Conservation (phyloP, 768 basidiomycete genomes). For the Leccinellum rugosiceps region DNA sequence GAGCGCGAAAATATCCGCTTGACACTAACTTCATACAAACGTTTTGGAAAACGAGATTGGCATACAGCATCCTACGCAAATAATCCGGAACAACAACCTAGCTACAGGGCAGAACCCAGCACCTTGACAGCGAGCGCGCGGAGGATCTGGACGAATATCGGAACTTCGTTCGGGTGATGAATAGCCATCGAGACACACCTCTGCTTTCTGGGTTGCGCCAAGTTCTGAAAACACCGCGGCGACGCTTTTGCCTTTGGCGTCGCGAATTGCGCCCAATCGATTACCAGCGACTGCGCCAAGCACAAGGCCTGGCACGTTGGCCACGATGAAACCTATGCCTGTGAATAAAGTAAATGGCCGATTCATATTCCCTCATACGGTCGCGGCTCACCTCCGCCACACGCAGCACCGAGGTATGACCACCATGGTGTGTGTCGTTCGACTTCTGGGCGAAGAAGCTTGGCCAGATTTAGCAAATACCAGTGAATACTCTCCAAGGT, state of each 20-base stretch:
- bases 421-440: constrained; percentile 68
- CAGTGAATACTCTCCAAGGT: neutral
- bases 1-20: neutral
- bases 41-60: neutral
- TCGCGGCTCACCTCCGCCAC: constrained; percentile 52
- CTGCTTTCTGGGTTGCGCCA: constrained; percentile 77
- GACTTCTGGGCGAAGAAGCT: constrained; percentile 79
- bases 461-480: constrained; percentile 23
- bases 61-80: no score
- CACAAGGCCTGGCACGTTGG: constrained; percentile 83
- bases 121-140: constrained; percentile 82
- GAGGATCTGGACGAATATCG: constrained; percentile 53
- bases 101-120: constrained; percentile 56
- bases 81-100: neutral
- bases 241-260: constrained; percentile 93
- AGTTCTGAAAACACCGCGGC: constrained; percentile 82
- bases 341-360: constrained; percentile 35
- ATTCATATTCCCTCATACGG: constrained; percentile 3
- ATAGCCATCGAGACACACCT: constrained; percentile 48
- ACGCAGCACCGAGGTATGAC: constrained; percentile 67
- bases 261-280: constrained; percentile 84
- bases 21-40: neutral
- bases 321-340: constrained; percentile 45
- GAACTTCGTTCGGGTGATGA: neutral
- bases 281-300: constrained; percentile 88